Conservation (phyloP, 352 stramenopile species). For the Blastocystis hominis region DNA sequence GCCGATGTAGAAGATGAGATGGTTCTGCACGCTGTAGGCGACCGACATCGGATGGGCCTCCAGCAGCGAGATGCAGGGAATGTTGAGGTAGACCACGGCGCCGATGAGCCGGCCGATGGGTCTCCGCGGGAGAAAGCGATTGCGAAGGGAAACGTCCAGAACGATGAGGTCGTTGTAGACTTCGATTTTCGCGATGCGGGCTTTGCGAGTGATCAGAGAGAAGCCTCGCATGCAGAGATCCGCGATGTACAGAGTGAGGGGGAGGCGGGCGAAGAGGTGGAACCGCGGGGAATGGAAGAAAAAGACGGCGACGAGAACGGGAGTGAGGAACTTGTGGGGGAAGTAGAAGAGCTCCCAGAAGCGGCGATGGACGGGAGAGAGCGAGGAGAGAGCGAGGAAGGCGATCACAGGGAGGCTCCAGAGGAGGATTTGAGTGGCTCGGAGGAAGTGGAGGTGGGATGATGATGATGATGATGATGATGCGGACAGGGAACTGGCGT, state of each 20-base stretch:
- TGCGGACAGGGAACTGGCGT: background rate
- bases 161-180: background rate
- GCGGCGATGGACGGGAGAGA: background rate
- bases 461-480: too few species aligned
- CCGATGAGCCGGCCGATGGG: background rate
- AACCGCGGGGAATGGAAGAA: background rate
- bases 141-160: background rate
- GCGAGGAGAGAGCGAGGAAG: background rate
- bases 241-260: background rate
- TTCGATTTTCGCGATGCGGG: background rate
- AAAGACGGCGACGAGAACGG: background rate
- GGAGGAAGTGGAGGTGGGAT: background rate
- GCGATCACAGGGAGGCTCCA: background rate
- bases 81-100: slow-evolving; percentile 14
- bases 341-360: background rate
- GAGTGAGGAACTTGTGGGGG: background rate
- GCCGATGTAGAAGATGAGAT: slow-evolving; percentile 20
- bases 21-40: background rate
- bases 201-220: background rate
- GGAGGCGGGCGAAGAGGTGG: background rate
- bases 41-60: slow-evolving; percentile 18
- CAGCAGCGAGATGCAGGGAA: background rate
- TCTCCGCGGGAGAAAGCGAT: background rate
- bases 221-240: background rate
- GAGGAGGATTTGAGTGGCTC: background rate